A percentile compares a stretch with the other conserved stretches of the same genome.
Evolutionary conservation across 495 filamentous ascomycete species (phyloP).

Genomic region (Penicillium angulare): DNA sequence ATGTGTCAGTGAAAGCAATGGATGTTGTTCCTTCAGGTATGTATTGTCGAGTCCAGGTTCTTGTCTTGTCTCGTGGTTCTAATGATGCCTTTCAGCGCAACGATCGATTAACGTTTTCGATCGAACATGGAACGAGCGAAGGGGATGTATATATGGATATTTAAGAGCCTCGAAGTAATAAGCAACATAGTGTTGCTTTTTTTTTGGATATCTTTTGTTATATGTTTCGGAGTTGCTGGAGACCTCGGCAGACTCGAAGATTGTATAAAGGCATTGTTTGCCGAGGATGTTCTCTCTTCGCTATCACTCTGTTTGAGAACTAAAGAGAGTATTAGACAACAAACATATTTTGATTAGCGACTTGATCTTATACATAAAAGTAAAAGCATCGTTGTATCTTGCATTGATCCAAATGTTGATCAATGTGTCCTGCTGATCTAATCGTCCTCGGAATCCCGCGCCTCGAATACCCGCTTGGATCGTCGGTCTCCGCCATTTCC

Average conservation of each 20-base stretch:
- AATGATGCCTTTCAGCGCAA: constrained; percentile 14
- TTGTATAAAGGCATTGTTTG: too few relatives aligned
- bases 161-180: too few relatives aligned
- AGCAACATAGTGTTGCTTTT: too few relatives aligned
- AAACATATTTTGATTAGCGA: too few relatives aligned
- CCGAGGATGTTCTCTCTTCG: too few relatives aligned
- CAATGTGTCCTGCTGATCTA: not conserved
- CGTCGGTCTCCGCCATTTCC: not conserved
- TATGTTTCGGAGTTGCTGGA: not conserved
- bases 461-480: not conserved
- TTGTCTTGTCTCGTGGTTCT: not conserved
- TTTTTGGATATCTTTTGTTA: not conserved
- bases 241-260: too few relatives aligned
- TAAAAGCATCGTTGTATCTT: too few relatives aligned
- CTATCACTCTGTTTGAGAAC: too few relatives aligned
- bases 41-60: not conserved
- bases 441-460: too few relatives aligned
- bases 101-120: constrained; percentile 25
- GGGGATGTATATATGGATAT: constrained; percentile 63
- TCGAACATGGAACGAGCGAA: constrained; percentile 29
- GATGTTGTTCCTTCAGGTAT: constrained; percentile 36
- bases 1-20: constrained; percentile 35
- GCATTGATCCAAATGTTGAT: too few relatives aligned
- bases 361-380: too few relatives aligned
- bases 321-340: too few relatives aligned